Conservation (phyloP, 345 rosid genomes). For the Hibiscus syriacus region DNA sequence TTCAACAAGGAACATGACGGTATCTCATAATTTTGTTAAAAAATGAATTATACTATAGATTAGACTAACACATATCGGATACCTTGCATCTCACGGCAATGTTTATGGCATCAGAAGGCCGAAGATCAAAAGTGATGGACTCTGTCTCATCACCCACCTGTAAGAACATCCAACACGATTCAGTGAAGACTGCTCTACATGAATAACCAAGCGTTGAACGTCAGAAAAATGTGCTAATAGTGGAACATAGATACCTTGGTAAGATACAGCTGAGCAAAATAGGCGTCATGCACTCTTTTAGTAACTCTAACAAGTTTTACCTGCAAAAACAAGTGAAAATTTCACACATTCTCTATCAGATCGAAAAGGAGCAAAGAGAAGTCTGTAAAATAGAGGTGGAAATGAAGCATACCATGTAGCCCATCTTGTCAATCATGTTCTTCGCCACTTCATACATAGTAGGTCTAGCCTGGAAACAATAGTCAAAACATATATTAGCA, state of each 20-base stretch:
- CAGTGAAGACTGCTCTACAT: conserved; percentile 1
- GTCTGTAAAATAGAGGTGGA: not conserved
- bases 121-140: conserved; percentile 73
- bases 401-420: conserved; percentile 51
- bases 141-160: conserved; percentile 59
- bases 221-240: not conserved
- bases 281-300: conserved; percentile 89
- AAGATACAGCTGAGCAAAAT: conserved; percentile 74
- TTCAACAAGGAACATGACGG: not conserved
- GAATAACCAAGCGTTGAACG: not conserved
- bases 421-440: conserved; percentile 92
- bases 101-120: conserved; percentile 97
- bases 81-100: conserved; percentile 99
- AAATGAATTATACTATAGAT: not conserved
- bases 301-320: conserved; percentile 89
- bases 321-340: conserved; percentile 28
- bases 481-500: conserved; percentile 11
- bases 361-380: not conserved
- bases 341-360: conserved; percentile 3
- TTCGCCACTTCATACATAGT: conserved; percentile 87
- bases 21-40: not conserved
- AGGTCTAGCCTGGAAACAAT: conserved; percentile 69
- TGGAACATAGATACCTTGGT: conserved; percentile 73
- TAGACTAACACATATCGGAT: not conserved
- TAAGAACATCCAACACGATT: conserved; percentile 12